These are phyloP conservation scores for Hymenoscyphus repandus DNA, from an alignment of 2,329 filamentous ascomycete species.

Conservation along the genomic window DNA sequence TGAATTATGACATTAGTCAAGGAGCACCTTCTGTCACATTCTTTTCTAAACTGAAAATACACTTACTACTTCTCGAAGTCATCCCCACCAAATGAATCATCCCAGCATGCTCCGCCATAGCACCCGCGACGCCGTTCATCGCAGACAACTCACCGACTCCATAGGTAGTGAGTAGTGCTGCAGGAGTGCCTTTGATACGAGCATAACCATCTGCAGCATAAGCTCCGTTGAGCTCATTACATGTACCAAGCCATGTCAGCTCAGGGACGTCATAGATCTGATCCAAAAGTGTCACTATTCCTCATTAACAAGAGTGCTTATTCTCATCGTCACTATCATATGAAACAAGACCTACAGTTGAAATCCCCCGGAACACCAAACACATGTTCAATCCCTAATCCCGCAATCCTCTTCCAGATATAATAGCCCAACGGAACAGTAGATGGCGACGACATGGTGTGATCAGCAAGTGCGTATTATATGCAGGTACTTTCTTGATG, in stretches of 20 bases:
- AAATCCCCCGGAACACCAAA: slow-evolving; percentile 30
- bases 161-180: slow-evolving; percentile 44
- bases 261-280: slow-evolving; percentile 48
- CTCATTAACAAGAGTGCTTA: neutral
- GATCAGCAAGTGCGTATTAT: no score
- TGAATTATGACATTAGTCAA: neutral
- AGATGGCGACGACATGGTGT: neutral
- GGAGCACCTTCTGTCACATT: neutral
- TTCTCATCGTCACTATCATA: neutral
- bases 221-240: slow-evolving; percentile 34
- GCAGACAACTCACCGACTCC: slow-evolving; percentile 51
- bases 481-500: no score
- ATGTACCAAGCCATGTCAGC: slow-evolving; percentile 33
- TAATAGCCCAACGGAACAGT: slow-evolving; percentile 26
- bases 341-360: slow-evolving; percentile 20
- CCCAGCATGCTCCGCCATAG: slow-evolving; percentile 50
- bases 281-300: slow-evolving; percentile 52
- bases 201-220: slow-evolving; percentile 50
- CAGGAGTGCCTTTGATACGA: slow-evolving; percentile 41
- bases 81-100: slow-evolving; percentile 53
- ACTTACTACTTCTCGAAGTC: slow-evolving; percentile 20
- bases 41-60: neutral
- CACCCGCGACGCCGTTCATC: slow-evolving; percentile 53
- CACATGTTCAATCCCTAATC: slow-evolving; percentile 26
- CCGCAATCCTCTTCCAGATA: slow-evolving; percentile 25